These are phyloP conservation scores for Drechslerella coelobrocha DNA, from an alignment of 2,329 filamentous ascomycete species.

Conservation along the genomic window DNA sequence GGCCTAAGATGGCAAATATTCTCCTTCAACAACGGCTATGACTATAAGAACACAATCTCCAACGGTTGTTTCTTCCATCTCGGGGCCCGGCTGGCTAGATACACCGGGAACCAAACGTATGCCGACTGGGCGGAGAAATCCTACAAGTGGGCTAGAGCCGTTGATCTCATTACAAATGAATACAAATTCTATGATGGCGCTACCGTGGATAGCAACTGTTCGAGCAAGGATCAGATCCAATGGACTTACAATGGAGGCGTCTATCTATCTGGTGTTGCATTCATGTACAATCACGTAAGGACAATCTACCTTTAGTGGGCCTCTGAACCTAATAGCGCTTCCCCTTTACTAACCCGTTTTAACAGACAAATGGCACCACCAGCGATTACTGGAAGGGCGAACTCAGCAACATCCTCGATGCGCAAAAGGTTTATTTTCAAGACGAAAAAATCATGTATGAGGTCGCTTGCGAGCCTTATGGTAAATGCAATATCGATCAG, in stretches of 20 bases:
- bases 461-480: conserved; percentile 68
- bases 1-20: conserved; percentile 88
- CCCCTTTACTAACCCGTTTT: conserved; percentile 47
- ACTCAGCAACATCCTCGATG: conserved; percentile 36
- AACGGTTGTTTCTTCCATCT: conserved; percentile 68
- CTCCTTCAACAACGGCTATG: conserved; percentile 73
- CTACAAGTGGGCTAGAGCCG: conserved; percentile 67
- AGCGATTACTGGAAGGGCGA: conserved; percentile 51
- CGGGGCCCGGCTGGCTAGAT: conserved; percentile 56
- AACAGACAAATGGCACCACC: conserved; percentile 62
- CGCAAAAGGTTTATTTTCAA: conserved; percentile 35
- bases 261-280: conserved; percentile 69
- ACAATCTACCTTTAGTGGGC: background rate
- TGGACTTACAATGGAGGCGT: conserved; percentile 73
- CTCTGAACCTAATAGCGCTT: background rate
- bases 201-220: conserved; percentile 67
- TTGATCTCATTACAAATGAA: conserved; percentile 68
- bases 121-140: conserved; percentile 67
- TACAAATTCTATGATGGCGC: conserved; percentile 72
- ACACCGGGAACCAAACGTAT: conserved; percentile 70
- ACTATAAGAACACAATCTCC: conserved; percentile 67
- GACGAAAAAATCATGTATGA: conserved; percentile 68
- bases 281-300: conserved; percentile 71
- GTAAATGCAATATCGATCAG: conserved; percentile 74
- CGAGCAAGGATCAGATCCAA: conserved; percentile 67